Base-by-base conservation (phyloP, 192 early-diverging fungal genomes). In the Coemansia sp. region DNA sequence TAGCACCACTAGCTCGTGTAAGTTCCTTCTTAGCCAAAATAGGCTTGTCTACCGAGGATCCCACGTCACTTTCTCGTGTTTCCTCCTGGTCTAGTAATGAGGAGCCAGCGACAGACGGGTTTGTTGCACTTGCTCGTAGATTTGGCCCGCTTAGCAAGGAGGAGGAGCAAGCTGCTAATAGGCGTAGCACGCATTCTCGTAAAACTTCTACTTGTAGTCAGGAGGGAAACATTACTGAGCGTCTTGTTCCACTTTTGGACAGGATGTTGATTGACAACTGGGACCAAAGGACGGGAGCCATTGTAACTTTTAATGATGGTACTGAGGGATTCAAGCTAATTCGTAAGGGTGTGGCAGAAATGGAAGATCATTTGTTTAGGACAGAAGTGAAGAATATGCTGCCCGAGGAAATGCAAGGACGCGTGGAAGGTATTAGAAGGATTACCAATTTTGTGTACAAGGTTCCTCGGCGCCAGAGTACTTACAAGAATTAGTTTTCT, bases 171-270 rank as follows among this genome's bases (percentile, higher is more conserved):
- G 34, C 34, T 18, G 24, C 7, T 5, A 5, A 44, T 13, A 44
- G 16, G 15, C 47, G 22, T 50, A 11, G 2, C 20, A 9, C 47
- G n/a, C 22, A 11, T 24, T 50, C 47, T 24, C 10, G 47, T 10
- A 6, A 3, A 10, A 24, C 22, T 1, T 50, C 47, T 6, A 9
- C 11, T 1, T n/a, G 20, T 20, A 20, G 47, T 3, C 3, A 44
- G 5, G 16, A 44, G 15, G 47, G 22, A 2, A 24, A 50, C n/a
- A 30, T 32, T 7, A 56, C 24, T 5, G 53, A 56, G 53, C 53
- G 53, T 7, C 53, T 34, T 56, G 53, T 56, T 30, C 53, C 53
- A 32, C 15, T 32, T 35, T 32, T 56, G 53, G 53, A 56, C 29
- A 16, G 1, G 10, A 3, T 0, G 2, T 6, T 56, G 29, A 35